Conservation (phyloP, 2,329 filamentous ascomycete species). For the Ophiostoma sp. region DNA sequence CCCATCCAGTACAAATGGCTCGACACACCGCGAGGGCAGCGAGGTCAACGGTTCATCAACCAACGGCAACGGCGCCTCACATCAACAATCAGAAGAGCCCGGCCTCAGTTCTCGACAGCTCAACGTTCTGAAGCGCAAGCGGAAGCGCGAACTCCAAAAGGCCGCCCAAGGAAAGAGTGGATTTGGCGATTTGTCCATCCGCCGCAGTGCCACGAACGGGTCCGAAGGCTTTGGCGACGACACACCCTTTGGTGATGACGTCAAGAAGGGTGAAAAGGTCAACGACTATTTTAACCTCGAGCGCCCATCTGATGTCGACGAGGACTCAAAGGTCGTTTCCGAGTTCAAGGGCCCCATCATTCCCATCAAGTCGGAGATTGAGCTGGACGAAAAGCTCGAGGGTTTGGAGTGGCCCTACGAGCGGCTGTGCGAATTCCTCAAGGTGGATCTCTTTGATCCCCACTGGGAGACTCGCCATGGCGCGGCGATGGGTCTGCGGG, state of each 20-base stretch:
- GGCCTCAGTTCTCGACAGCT: conserved; percentile 88
- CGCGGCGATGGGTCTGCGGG: conserved; percentile 89
- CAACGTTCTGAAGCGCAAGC: conserved; percentile 91
- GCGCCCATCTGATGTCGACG: conserved; percentile 72
- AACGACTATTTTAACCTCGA: conserved; percentile 91
- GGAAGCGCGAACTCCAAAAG: conserved; percentile 85
- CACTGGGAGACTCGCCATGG: conserved; percentile 96
- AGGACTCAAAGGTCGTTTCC: conserved; percentile 87
- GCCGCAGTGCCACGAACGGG: conserved; percentile 60
- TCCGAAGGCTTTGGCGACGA: conserved; percentile 65
- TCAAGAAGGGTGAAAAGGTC: conserved; percentile 63
- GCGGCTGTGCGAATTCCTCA: conserved; percentile 88
- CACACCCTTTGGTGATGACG: conserved; percentile 38
- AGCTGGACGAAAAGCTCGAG: conserved; percentile 73
- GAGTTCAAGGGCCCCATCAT: conserved; percentile 87
- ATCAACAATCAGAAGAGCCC: conserved; percentile 52
- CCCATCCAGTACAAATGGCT: conserved; percentile 32
- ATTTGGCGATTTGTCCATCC: conserved; percentile 79
- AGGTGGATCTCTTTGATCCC: conserved; percentile 87
- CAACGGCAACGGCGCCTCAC: conserved; percentile 33
- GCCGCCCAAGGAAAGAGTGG: conserved; percentile 83
- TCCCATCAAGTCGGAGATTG: conserved; percentile 82
- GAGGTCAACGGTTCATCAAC: conserved; percentile 22
- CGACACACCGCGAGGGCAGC: conserved; percentile 9
- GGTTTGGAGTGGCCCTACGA: conserved; percentile 93